Conservation (phyloP, 345 rosid genomes). For the Salix brachista region DNA sequence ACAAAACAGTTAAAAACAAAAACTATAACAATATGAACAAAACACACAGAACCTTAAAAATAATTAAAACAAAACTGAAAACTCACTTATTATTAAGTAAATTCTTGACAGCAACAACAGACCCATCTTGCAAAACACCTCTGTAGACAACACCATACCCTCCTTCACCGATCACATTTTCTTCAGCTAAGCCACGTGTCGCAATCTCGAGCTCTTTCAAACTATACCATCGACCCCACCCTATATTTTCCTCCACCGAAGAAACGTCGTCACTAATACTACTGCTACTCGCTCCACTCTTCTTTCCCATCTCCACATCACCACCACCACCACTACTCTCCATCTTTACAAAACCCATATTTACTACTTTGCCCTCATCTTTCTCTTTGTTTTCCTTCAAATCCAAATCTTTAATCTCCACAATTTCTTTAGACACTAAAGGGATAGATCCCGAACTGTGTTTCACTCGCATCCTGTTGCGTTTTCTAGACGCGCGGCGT, state of each 20-base stretch:
- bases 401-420: slow-evolving; percentile 57
- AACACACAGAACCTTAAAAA: neutral
- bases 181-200: slow-evolving; percentile 73
- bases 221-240: slow-evolving; percentile 93
- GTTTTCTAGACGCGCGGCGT: slow-evolving; percentile 46
- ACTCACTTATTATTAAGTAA: slow-evolving; percentile 87
- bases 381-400: slow-evolving; percentile 15
- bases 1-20: neutral
- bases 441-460: slow-evolving; percentile 77
- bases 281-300: slow-evolving; percentile 36
- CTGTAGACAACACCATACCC: slow-evolving; percentile 87
- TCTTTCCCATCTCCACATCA: slow-evolving; percentile 12
- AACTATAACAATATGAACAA: slow-evolving; percentile 15
- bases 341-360: slow-evolving; percentile 18
- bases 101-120: slow-evolving; percentile 85
- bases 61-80: neutral
- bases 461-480: slow-evolving; percentile 46
- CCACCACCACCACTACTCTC: slow-evolving; percentile 13
- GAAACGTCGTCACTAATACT: slow-evolving; percentile 38
- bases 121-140: slow-evolving; percentile 68
- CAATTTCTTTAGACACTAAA: slow-evolving; percentile 62
- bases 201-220: slow-evolving; percentile 83
- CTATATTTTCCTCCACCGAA: slow-evolving; percentile 55
- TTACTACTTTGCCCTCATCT: slow-evolving; percentile 28
- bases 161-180: slow-evolving; percentile 88